Evolutionary conservation across 345 rosid species (phyloP), one percentile per base, ranked within the genome.

Genomic region (Luvunga scandens): DNA sequence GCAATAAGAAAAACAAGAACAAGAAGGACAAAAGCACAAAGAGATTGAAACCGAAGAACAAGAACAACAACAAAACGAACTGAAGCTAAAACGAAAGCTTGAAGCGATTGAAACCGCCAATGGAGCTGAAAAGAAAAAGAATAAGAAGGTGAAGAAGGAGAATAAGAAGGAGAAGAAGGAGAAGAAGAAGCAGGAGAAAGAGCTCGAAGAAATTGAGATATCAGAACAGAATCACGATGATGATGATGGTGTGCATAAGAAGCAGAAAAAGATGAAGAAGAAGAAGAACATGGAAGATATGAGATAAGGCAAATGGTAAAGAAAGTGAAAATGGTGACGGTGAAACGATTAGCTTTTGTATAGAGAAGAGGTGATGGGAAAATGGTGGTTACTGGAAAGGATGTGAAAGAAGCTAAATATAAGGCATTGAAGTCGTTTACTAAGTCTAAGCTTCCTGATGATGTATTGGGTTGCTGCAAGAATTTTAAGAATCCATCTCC

Each of bases 401-500:
- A 72, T 68, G 85, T 82, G 27, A 85, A 88, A 39, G 92, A 90
- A 38, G 81, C 88, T 1, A 96, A 89, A 80, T 96, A 94, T 73
- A 80, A 83, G 25, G 85, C 97, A 1, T 69, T 92, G 76, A 86
- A 81, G 63, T 82, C 82, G 2, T 96, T 96, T 80, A 77, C 87
- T 7, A 86, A 86, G 66, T 80, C 91, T 0, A 89, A 90, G 64
- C 81, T 96, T 74, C 98, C 97, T 0, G 94, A 83, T 75, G 83
- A 85, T 73, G 99, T 96, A 33, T 76, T 96, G 66, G 78, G 79
- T 48, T 96, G 97, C 84, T 96, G 98, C 80, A 89, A 90, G 83
- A 83, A 79, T 73, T 96, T 94, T 71, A 78, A 87, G 80, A 89
- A 76, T 12, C 99, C 99, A 4, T 96, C 99, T 62, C 91, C 97